These are phyloP conservation scores for Chlorella ohadii DNA, from an alignment of 139 green algal species.

Conservation along the genomic window DNA sequence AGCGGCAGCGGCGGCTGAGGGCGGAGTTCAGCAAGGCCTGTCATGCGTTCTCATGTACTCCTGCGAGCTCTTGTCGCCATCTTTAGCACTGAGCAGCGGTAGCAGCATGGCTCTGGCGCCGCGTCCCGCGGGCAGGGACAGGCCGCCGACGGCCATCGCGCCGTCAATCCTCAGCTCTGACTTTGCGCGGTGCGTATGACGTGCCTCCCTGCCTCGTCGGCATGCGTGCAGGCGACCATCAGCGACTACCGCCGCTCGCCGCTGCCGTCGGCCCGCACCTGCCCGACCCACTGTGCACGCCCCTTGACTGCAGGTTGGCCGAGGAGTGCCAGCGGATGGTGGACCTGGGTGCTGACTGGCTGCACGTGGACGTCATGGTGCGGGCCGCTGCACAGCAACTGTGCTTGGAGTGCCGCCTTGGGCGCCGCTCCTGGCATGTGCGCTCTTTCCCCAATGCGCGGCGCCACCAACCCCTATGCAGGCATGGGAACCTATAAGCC, in stretches of 20 bases:
- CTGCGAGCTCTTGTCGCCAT: no score
- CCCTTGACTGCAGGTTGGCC: constrained; percentile 47
- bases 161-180: constrained; percentile 89
- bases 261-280: not conserved
- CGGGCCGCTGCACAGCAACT: not conserved
- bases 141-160: constrained; percentile 45
- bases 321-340: constrained; percentile 78
- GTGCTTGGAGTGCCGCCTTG: no score
- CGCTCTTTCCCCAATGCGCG: no score
- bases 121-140: not conserved
- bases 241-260: not conserved
- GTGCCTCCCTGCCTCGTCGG: not conserved
- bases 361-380: constrained; percentile 55
- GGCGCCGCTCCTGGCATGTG: no score
- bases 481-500: no score
- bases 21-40: no score
- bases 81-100: not conserved
- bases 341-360: constrained; percentile 22
- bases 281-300: no score
- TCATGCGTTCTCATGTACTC: no score
- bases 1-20: no score
- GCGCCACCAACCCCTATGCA: no score
- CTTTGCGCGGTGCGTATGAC: constrained; percentile 63
- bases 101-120: not conserved
- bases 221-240: not conserved